Percentiles rank a stretch among this genome's conserved stretches.
These are phyloP conservation scores for Aspergillus cavernicola DNA, from an alignment of 495 filamentous ascomycete genomes.

Conservation along the genomic window DNA sequence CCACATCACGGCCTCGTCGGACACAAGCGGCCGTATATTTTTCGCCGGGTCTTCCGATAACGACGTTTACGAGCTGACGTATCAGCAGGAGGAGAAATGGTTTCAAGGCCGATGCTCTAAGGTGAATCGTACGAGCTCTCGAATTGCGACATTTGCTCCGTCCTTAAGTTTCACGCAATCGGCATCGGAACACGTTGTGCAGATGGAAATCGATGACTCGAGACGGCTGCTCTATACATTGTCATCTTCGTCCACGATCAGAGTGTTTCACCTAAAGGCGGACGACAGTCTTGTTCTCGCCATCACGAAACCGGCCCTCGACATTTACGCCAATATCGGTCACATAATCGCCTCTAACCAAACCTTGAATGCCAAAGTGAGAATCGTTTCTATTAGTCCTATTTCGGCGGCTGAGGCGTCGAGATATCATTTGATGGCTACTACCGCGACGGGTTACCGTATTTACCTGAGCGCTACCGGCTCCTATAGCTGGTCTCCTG, in stretches of 20 bases:
- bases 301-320: slow-evolving; percentile 52
- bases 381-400: slow-evolving; percentile 78
- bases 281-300: slow-evolving; percentile 48
- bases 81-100: slow-evolving; percentile 96
- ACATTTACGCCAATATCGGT: slow-evolving; percentile 63
- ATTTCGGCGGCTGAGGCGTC: slow-evolving; percentile 77
- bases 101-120: slow-evolving; percentile 78
- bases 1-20: slow-evolving; percentile 70
- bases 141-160: slow-evolving; percentile 67
- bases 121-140: slow-evolving; percentile 79
- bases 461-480: slow-evolving; percentile 89
- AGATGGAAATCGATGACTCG: slow-evolving; percentile 84
- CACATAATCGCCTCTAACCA: slow-evolving; percentile 71
- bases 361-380: slow-evolving; percentile 61
- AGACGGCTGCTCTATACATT: slow-evolving; percentile 86
- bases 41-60: slow-evolving; percentile 75
- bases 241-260: slow-evolving; percentile 77
- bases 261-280: slow-evolving; percentile 73
- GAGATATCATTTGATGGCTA: slow-evolving; percentile 83
- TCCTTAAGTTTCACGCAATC: slow-evolving; percentile 48
- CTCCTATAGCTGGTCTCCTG: slow-evolving; percentile 60
- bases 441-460: slow-evolving; percentile 84
- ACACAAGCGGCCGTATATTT: slow-evolving; percentile 81
- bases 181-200: slow-evolving; percentile 57
- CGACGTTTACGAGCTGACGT: slow-evolving; percentile 88